Conservation (phyloP, 352 stramenopile species). For the Globisporangium perplexum region DNA sequence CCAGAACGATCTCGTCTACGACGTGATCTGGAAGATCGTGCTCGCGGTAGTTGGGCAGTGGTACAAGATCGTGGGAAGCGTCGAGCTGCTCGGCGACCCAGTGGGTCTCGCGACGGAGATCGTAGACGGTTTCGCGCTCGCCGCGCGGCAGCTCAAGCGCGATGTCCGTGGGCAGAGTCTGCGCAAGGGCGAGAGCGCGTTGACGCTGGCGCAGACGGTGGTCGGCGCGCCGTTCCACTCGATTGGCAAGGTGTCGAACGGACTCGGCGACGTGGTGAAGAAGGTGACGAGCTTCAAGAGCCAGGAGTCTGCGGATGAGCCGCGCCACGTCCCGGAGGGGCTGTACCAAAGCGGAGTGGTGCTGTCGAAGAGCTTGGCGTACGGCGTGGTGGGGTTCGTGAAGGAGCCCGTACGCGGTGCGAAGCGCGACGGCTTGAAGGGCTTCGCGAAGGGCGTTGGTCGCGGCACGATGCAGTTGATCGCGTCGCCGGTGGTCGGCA, state of each 20-base stretch:
- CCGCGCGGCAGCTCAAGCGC: conserved; percentile 74
- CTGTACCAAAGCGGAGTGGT: conserved; percentile 71
- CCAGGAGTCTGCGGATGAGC: conserved; percentile 63
- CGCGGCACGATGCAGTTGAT: conserved; percentile 75
- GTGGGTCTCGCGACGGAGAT: conserved; percentile 82
- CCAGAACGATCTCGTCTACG: conserved; percentile 76
- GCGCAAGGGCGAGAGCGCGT: conserved; percentile 72
- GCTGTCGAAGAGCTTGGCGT: conserved; percentile 69
- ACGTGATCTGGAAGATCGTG: conserved; percentile 70
- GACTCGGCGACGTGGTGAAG: conserved; percentile 81
- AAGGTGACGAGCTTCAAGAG: conserved; percentile 78
- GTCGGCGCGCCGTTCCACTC: conserved; percentile 68
- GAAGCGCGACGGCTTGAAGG: conserved; percentile 67
- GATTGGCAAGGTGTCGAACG: conserved; percentile 82
- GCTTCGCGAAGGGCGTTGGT: conserved; percentile 78
- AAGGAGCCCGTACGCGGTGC: conserved; percentile 74
- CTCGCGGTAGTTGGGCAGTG: conserved; percentile 73
- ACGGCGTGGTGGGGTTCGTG: conserved; percentile 77
- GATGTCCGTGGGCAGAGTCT: conserved; percentile 72
- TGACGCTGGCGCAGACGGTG: conserved; percentile 79
- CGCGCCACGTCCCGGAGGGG: conserved; percentile 70
- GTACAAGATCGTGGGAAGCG: conserved; percentile 87
- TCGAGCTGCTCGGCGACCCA: conserved; percentile 80
- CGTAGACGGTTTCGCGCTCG: conserved; percentile 78
- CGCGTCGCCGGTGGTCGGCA: conserved; percentile 76